Base-by-base conservation (phyloP, 2,329 filamentous ascomycete genomes). In the Fusarium sp. region DNA sequence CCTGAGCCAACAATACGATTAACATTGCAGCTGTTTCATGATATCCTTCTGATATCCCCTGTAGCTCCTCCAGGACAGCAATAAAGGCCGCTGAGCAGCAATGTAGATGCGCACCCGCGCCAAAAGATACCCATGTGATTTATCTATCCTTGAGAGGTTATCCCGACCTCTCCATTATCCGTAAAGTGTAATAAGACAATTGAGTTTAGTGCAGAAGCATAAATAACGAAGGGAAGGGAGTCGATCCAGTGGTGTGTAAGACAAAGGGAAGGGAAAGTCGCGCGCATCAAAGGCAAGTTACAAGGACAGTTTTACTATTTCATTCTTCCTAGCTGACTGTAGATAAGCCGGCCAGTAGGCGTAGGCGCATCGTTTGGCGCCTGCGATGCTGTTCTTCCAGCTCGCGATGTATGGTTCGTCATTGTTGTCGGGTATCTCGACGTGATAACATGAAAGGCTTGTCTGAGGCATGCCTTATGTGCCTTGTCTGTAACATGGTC, bases 241-340 rank as follows among this genome's bases (percentile, higher is more conserved):
- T 71, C 65, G 67, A 72, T 76, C 75, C 75, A 74, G 77, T 63
- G 56, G 70, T 68, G 72, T 63, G 72, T 63, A 71, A 74, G 61
- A 77, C 76, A 78, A 78, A 78, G 70, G 70, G 76, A 78, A 39
- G 18, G 37, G n/a, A 77, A 77, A n/a, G 60, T 50, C 58, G 70
- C 67, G 67, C 41, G 67, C 43, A 45, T 63, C 57, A 62, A 57
- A 52, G 43, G 67, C 13, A 34, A 57, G 54, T 61, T 70, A 71
- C 69, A 70, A 68, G 72, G 45, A 71, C 68, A 67, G 70, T 75
- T 73, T 71, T 75, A 73, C 67, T 75, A 75, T 73, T 66, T 67
- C 56, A 67, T 74, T 62, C 70, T 71, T 73, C 68, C 72, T 75
- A 73, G 65, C 61, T 68, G 63, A 62, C 70, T 68, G 61, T 62